A percentile compares a stretch with the other conserved stretches of the same genome.
Evolutionary conservation across 441 rosid species (phyloP).

Genomic region (Euphorbia celastroides): DNA sequence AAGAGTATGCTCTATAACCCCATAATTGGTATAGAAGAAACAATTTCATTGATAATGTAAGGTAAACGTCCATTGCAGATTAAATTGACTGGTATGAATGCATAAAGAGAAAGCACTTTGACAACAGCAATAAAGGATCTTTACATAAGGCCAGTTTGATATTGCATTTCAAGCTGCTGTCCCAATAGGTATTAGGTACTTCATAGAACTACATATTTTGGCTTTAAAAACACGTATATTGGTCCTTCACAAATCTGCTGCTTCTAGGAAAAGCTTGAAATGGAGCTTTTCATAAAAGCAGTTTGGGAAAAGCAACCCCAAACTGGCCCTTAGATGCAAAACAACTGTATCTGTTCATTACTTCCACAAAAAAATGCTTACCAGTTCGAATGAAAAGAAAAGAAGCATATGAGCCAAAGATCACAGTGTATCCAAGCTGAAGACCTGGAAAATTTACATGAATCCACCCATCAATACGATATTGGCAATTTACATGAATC

Average conservation of each 20-base stretch:
- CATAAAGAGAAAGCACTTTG: neutral
- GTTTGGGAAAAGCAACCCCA: no score
- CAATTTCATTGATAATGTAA: neutral
- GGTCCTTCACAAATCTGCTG: no score
- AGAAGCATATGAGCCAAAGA: constrained; percentile 82
- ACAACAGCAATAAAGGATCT: neutral
- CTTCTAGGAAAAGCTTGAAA: no score
- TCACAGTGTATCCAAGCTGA: constrained; percentile 81
- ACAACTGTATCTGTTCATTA: neutral
- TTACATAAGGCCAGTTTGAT: no score
- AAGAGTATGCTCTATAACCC: neutral
- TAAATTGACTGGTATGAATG: neutral
- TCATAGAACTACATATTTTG: no score
- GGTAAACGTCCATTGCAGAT: no score
- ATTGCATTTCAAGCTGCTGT: no score
- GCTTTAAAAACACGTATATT: no score
- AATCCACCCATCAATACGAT: constrained; percentile 1
- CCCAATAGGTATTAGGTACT: no score
- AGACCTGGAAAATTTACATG: constrained; percentile 48
- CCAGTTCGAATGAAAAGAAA: constrained; percentile 95
- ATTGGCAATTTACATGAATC: constrained; percentile 10
- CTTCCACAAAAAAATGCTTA: constrained; percentile 16
- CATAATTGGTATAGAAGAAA: neutral
- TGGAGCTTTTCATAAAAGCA: no score
- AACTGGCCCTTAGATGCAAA: neutral